A percentile compares a stretch with the other conserved stretches of the same genome.
These are phyloP conservation scores for Pseudogymnoascus sp. DNA, from an alignment of 2,329 filamentous ascomycete species.

Conservation along the genomic window DNA sequence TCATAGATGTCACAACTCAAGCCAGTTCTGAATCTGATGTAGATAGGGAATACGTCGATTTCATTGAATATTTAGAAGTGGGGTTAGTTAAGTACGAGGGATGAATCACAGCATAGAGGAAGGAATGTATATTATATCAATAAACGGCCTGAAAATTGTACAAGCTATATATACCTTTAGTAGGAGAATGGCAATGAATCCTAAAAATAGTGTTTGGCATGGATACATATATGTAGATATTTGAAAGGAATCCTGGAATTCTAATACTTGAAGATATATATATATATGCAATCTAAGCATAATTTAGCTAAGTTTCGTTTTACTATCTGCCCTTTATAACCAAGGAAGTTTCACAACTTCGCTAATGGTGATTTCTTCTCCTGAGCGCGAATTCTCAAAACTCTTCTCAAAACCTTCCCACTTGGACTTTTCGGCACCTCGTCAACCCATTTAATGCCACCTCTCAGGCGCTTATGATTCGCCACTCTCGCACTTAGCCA, in stretches of 20 bases:
- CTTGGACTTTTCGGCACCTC: conserved; percentile 31
- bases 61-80: neutral
- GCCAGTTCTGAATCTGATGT: neutral
- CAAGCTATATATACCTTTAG: neutral
- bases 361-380: conserved; percentile 31
- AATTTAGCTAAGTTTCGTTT: neutral
- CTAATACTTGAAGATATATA: neutral
- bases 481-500: conserved; percentile 24
- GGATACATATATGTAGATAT: neutral
- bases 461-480: conserved; percentile 28
- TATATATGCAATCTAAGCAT: neutral
- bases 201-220: neutral
- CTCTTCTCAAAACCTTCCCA: conserved; percentile 30
- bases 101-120: neutral
- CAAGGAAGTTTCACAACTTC: neutral
- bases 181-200: neutral
- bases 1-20: neutral
- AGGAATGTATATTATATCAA: neutral
- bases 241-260: neutral
- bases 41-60: neutral
- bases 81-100: neutral
- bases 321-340: neutral
- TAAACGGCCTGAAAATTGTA: neutral
- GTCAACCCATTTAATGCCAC: conserved; percentile 29
- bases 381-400: conserved; percentile 17